Base-by-base conservation (phyloP, 192 early-diverging fungal species). In the Podochytrium sp. region DNA sequence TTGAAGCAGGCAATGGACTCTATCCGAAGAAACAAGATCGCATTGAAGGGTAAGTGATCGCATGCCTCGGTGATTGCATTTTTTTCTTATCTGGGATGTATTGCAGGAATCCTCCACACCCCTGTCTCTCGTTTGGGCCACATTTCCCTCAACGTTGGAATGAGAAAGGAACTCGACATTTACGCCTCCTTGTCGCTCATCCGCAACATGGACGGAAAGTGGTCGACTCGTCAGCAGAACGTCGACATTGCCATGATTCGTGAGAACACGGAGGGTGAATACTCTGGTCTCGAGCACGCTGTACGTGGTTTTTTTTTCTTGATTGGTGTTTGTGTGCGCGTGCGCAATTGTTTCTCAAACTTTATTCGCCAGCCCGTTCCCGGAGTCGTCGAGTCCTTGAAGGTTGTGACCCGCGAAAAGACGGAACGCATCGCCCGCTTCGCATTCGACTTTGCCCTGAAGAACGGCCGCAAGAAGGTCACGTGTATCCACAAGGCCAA, bases 181-280 rank as follows among this genome's bases (percentile, higher is more conserved):
- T 99, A 95, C 84, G 97, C 97, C 42, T 97, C 97, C 38, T 86
- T 96, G 33, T 91, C 95, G 34, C 85, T 95, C 69, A 92, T 94
- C 80, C 91, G 92, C 85, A 96, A 98, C 88, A 84, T 97, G 42
- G 88, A 89, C 25, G 85, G 83, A 43, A 80, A 93, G 68, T 90
- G 92, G 77, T 80, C 92, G 29, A 89, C 95, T 55, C 92, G 96
- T 77, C 93, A 96, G 83, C 92, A 92, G 78, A 86, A 91, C 73
- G 95, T 99, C 43, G 92, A 99, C 85, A 95, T 99, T 91, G 93
- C 93, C 76, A 96, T 99, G 73, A 98, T 99, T 82, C 93, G 97
- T 86, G 97, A 99, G 79, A 99, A 99, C 90, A 99, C 97, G 53
- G 97, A 99, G 85, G 97, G 97, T 76, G 97, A 99, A 87, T 99